Percentiles rank a stretch among this genome's conserved stretches.
Conservation (phyloP, 257 asterid genomes). For the Plantago ovata region DNA sequence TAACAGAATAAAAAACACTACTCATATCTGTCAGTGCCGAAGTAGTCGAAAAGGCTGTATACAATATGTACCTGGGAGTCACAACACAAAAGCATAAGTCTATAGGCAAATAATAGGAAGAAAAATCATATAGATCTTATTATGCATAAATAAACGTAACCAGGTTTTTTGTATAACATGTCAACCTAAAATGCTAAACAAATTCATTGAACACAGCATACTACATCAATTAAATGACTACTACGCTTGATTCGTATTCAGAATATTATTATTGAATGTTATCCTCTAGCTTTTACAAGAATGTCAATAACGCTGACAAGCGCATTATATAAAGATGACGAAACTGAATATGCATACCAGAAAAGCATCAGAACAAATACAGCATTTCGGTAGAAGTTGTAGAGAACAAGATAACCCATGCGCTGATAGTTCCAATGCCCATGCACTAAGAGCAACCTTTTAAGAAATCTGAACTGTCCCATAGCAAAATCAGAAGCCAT, state of each 20-base stretch:
- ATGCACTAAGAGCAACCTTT: conserved; percentile 88
- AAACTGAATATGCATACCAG: conserved; percentile 49
- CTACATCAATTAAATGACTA: no score
- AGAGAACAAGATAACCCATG: conserved; percentile 84
- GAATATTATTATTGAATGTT: no score
- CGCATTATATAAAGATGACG: not conserved
- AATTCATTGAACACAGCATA: no score
- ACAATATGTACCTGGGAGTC: conserved; percentile 74
- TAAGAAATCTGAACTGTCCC: conserved; percentile 94
- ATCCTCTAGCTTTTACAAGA: no score
- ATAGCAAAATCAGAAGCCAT: conserved; percentile 99
- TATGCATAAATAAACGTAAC: no score
- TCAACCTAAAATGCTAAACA: no score
- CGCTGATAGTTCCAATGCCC: conserved; percentile 99
- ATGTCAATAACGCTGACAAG: no score
- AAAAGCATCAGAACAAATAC: conserved; percentile 96
- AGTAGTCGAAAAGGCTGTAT: conserved; percentile 87
- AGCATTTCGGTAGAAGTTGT: conserved; percentile 96
- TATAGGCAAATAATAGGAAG: not conserved
- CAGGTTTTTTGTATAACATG: no score
- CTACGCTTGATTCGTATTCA: no score
- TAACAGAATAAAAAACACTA: conserved; percentile 83
- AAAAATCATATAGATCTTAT: not conserved
- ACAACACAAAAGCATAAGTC: conserved; percentile 13
- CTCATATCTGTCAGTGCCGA: conserved; percentile 98